Conservation (phyloP, 2,329 filamentous ascomycete genomes). For the Chaetomiaceae sp. region DNA sequence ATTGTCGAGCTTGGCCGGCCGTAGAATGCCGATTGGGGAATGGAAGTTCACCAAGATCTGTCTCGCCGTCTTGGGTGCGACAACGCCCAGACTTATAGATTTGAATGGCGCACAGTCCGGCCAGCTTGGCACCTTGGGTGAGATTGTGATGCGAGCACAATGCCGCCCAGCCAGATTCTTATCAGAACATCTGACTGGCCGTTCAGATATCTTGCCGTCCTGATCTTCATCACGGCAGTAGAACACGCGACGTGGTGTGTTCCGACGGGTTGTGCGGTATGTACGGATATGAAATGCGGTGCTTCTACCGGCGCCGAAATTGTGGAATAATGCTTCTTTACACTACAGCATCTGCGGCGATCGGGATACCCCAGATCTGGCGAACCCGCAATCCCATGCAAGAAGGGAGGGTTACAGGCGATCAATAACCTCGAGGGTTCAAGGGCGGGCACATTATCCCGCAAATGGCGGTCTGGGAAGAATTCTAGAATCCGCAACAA, state of each 20-base stretch:
- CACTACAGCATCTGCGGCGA: neutral
- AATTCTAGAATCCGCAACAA: slow-evolving; percentile 15
- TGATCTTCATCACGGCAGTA: slow-evolving; percentile 4
- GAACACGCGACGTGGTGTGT: slow-evolving; percentile 3
- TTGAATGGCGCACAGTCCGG: slow-evolving; percentile 17
- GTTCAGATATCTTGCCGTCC: neutral
- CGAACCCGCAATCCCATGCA: neutral
- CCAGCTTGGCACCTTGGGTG: slow-evolving; percentile 28
- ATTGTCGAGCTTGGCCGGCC: neutral
- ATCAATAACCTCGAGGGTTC: neutral
- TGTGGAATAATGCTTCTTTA: neutral
- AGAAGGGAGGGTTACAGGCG: neutral
- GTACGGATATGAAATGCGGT: neutral
- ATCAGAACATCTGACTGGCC: slow-evolving; percentile 4
- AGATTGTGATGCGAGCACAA: slow-evolving; percentile 24
- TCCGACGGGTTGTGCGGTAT: neutral
- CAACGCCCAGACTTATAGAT: slow-evolving; percentile 27
- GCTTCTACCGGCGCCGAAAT: slow-evolving; percentile 16
- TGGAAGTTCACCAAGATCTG: slow-evolving; percentile 9
- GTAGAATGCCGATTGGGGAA: slow-evolving; percentile 12
- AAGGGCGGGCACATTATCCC: slow-evolving; percentile 14
- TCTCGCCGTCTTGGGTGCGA: slow-evolving; percentile 16
- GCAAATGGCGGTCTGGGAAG: slow-evolving; percentile 24
- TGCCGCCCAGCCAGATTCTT: slow-evolving; percentile 14
- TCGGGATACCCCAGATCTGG: slow-evolving; percentile 5